phyloP scores from a whole-genome alignment of 2,329 filamentous ascomycete species.

The Claviceps spartinae region DNA sequence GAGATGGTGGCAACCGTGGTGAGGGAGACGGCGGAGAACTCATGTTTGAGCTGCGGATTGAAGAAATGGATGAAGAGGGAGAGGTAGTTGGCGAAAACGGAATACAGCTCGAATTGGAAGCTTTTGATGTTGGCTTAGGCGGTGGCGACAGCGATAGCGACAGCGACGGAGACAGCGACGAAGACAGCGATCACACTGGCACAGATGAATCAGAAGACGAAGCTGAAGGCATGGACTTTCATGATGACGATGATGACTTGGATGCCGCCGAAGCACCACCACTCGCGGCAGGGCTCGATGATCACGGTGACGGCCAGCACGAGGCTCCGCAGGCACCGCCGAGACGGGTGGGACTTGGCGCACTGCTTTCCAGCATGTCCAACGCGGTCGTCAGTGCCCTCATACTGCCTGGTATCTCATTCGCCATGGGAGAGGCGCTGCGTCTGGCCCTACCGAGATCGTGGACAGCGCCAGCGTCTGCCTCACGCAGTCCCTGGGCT shows the following conservation, averaged over 20 bases:
- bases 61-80: constrained; percentile 16
- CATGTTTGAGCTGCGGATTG: constrained; percentile 21
- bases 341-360: constrained; percentile 19
- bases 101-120: constrained; percentile 8
- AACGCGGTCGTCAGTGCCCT: constrained; percentile 43
- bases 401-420: constrained; percentile 70
- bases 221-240: not conserved
- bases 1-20: constrained; percentile 9
- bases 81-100: constrained; percentile 25
- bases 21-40: constrained; percentile 12
- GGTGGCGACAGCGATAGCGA: not conserved
- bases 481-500: constrained; percentile 15
- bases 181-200: not conserved
- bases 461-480: constrained; percentile 47
- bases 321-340: constrained; percentile 23
- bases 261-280: not conserved
- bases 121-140: not conserved
- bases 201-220: not conserved
- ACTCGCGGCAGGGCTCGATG: constrained; percentile 3
- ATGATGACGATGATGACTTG: not conserved
- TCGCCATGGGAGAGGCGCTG: constrained; percentile 62
- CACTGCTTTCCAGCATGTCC: constrained; percentile 28
- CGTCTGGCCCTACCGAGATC: constrained; percentile 51
- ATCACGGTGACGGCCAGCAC: constrained; percentile 13
- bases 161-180: not conserved